Percentiles rank a stretch among this genome's conserved stretches.
These are phyloP conservation scores for Phytophthora cactorum DNA, from an alignment of 352 stramenopile genomes.

Conservation along the genomic window DNA sequence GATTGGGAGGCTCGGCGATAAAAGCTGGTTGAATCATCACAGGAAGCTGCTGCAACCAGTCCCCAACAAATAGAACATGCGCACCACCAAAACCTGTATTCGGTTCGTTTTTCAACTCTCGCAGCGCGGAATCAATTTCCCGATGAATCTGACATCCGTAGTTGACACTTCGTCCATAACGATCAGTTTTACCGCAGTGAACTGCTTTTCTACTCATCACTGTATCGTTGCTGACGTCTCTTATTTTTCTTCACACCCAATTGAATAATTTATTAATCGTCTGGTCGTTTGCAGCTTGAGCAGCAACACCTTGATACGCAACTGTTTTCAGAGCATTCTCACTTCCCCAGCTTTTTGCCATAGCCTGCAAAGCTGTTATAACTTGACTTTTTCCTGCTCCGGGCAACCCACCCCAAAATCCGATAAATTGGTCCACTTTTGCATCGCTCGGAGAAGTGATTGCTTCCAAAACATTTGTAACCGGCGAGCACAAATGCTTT, in stretches of 20 bases:
- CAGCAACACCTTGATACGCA: background rate
- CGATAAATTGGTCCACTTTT: background rate
- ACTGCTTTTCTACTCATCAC: background rate
- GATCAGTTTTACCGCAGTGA: background rate
- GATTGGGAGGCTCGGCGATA: background rate
- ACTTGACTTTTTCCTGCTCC: background rate
- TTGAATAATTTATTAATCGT: background rate
- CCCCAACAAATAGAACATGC: background rate
- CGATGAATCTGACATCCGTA: background rate
- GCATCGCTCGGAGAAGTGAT: too few species aligned
- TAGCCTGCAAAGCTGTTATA: background rate
- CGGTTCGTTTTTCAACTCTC: background rate
- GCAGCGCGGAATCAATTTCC: background rate
- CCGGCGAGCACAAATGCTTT: background rate
- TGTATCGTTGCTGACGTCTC: background rate
- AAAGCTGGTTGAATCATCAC: background rate
- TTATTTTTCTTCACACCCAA: background rate
- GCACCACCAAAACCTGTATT: background rate
- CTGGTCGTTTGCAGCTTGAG: background rate
- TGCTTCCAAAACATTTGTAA: background rate
- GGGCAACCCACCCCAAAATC: background rate
- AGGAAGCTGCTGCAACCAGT: background rate
- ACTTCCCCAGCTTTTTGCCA: background rate
- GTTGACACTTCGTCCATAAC: background rate
- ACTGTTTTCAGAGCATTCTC: background rate